Base-by-base conservation (phyloP, 352 stramenopile species). In the Phytophthora meadii region DNA sequence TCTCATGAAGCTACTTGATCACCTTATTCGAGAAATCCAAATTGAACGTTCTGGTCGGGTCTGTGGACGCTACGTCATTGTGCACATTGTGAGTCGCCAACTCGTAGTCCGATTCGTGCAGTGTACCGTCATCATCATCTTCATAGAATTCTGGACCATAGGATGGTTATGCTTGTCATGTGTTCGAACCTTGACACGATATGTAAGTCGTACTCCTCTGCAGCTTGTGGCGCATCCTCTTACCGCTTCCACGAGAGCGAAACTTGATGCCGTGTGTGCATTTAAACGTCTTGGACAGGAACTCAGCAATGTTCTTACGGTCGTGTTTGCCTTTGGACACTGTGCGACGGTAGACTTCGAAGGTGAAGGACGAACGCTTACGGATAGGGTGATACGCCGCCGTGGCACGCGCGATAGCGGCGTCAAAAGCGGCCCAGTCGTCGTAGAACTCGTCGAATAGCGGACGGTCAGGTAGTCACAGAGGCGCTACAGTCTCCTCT, bases 211-310 rank as follows among this genome's bases (percentile, higher is more conserved):
- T 77, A 84, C 64, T 93, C 82, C 19, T 91, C 72, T 0, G 81
- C 85, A 84, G 60, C 44, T 90, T 92, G 61, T 92, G 82, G 1
- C 85, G 79, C 60, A 85, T 53, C 0, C 85, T 77, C 54, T 90
- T 90, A 41, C 85, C 85, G n/a, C 76, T 90, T 28, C 85, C 81
- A 27, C 85, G 79, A 30, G 82, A 79, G 11, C 85, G 85, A 51
- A 93, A 93, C 70, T 92, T 92, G 61, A 93, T 93, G 47, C 85
- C 85, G 54, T 93, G 85, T 37, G 85, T 92, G 61, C 85, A 93
- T 60, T 93, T 93, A 66, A 89, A 93, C 8, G 85, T 93, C 71
- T 93, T 93, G 61, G 79, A 90, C 30, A 92, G 51, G 56, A 84
- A 93, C 47, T 93, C 85, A 19, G 85, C 82, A 42, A 93, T 88